Percentiles rank a stretch among this genome's conserved stretches.
Evolutionary conservation across 2,329 filamentous ascomycete species (phyloP).

Genomic region (Hawksworthiomyces lignivorus): DNA sequence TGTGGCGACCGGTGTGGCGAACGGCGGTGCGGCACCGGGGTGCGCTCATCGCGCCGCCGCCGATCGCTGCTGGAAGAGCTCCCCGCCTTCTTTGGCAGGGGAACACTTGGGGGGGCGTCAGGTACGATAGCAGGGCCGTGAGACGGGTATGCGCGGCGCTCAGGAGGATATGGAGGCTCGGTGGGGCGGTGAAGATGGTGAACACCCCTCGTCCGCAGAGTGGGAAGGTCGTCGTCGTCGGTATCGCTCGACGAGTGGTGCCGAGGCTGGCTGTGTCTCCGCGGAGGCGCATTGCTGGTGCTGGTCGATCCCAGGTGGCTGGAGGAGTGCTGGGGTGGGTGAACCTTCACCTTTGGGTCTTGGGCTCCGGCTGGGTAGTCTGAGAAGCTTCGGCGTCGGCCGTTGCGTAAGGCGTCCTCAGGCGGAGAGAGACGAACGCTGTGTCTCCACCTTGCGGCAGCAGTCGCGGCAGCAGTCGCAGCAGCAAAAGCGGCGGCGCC

Average conservation of each 20-base stretch:
- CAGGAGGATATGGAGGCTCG: constrained; percentile 22
- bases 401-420: constrained; percentile 26
- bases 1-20: constrained; percentile 7
- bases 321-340: constrained; percentile 15
- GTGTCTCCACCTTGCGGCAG: constrained; percentile 20
- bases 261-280: constrained; percentile 44
- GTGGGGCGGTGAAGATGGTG: constrained; percentile 16
- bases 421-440: constrained; percentile 26
- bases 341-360: constrained; percentile 12
- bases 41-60: constrained; percentile 9
- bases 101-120: constrained; percentile 20
- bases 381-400: constrained; percentile 42
- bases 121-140: constrained; percentile 17
- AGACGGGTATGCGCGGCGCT: constrained; percentile 25
- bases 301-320: constrained; percentile 30
- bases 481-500: constrained; percentile 8
- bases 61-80: constrained; percentile 14
- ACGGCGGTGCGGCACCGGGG: background rate
- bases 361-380: constrained; percentile 33
- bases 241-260: constrained; percentile 34
- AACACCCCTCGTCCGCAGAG: constrained; percentile 17
- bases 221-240: constrained; percentile 25
- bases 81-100: constrained; percentile 7
- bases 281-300: constrained; percentile 19
- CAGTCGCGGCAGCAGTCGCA: constrained; percentile 10